Conservation (phyloP, 75 land plant genomes). For the Pseudotsuga menziesii region DNA sequence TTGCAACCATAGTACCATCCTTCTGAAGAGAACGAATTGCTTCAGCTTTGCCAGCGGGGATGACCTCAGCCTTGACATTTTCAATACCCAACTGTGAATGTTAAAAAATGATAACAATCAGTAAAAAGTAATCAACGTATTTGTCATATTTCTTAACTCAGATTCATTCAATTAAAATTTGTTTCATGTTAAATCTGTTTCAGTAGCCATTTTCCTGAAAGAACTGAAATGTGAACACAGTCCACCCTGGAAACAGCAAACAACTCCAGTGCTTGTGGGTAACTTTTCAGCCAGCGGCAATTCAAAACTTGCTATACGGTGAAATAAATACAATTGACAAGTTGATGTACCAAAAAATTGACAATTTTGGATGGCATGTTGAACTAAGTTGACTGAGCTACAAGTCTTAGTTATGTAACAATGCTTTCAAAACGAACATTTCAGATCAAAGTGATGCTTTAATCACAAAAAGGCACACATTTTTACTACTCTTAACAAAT, state of each 20-base stretch:
- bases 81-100: slow-evolving; percentile 68
- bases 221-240: neutral
- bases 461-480: neutral
- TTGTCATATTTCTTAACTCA: neutral
- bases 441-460: neutral
- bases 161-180: neutral
- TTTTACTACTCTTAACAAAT: slow-evolving; percentile 3
- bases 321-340: neutral
- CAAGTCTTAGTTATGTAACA: neutral
- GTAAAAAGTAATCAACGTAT: neutral
- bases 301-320: neutral
- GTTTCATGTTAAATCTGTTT: neutral
- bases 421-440: neutral
- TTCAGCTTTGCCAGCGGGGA: slow-evolving; percentile 94
- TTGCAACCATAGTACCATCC: slow-evolving; percentile 83
- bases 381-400: neutral
- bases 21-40: slow-evolving; percentile 62
- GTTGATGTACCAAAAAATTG: neutral
- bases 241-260: neutral
- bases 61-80: slow-evolving; percentile 75
- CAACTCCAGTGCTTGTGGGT: neutral
- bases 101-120: neutral
- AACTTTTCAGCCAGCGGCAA: neutral
- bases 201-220: neutral
- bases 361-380: neutral